A percentile compares a stretch with the other conserved stretches of the same genome.
phyloP scores from a whole-genome alignment of 768 basidiomycete genomes.

The Calocera cornea region DNA sequence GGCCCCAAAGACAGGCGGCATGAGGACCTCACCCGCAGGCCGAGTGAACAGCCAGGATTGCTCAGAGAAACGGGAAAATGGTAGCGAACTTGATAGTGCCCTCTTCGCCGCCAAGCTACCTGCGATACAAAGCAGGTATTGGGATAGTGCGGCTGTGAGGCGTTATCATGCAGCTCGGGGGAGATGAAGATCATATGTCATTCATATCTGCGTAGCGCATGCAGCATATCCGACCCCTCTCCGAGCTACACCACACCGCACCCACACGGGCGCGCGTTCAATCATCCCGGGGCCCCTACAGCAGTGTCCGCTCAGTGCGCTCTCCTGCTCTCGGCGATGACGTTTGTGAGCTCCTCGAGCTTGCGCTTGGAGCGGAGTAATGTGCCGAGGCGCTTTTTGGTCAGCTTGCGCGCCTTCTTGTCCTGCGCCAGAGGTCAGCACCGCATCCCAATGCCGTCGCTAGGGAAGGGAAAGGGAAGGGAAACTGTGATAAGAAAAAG shows the following conservation, averaged over 20 bases:
- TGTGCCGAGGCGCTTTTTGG: constrained; percentile 99
- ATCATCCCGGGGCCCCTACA: neutral
- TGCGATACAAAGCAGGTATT: no score
- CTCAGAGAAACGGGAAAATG: no score
- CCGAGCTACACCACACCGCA: neutral
- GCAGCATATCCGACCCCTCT: neutral
- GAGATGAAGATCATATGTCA: neutral
- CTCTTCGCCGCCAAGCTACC: no score
- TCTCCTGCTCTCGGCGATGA: constrained; percentile 44
- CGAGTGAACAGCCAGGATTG: no score
- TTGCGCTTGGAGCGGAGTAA: constrained; percentile 96
- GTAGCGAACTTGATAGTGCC: no score
- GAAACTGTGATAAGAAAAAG: no score
- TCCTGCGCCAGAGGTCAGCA: constrained; percentile 41
- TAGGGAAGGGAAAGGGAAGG: no score
- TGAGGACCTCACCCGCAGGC: no score
- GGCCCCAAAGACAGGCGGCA: no score
- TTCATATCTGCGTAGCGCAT: constrained; percentile 2
- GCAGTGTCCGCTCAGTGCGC: constrained; percentile 13
- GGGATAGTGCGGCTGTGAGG: no score
- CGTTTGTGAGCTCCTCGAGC: constrained; percentile 81
- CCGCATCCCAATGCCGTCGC: constrained; percentile 7
- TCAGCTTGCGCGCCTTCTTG: constrained; percentile 98
- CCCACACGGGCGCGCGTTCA: neutral
- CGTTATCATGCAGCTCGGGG: no score